A percentile compares a stretch with the other conserved stretches of the same genome.
Evolutionary conservation across 371 early-diverging fungal species (phyloP).

Genomic region (Mortierella sp.): DNA sequence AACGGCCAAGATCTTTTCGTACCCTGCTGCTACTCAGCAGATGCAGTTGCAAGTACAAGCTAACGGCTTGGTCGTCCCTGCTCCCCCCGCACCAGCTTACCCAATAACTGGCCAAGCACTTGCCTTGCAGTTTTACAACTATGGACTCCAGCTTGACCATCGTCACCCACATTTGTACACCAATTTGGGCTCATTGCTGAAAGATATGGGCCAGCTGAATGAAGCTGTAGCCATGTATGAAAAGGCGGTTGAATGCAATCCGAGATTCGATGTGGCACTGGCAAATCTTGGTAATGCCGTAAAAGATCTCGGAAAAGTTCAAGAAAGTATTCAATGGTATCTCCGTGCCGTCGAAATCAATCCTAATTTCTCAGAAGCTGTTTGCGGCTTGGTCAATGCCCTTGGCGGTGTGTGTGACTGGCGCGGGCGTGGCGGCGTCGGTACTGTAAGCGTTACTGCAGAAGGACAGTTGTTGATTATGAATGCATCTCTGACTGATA

Average conservation of each 20-base stretch:
- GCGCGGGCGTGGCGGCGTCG: slow-evolving; percentile 82
- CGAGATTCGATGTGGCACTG: slow-evolving; percentile 90
- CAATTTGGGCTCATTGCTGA: slow-evolving; percentile 89
- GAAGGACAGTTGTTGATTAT: slow-evolving; percentile 32
- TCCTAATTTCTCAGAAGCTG: slow-evolving; percentile 93
- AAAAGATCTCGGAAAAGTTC: slow-evolving; percentile 90
- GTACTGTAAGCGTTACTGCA: slow-evolving; percentile 49
- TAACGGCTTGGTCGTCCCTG: slow-evolving; percentile 53
- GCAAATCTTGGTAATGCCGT: slow-evolving; percentile 93
- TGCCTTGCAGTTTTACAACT: slow-evolving; percentile 88
- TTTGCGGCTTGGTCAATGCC: slow-evolving; percentile 91
- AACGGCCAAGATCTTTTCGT: slow-evolving; percentile 62
- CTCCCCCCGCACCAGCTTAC: slow-evolving; percentile 51
- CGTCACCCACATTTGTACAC: slow-evolving; percentile 92
- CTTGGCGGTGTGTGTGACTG: slow-evolving; percentile 92
- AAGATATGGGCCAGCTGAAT: slow-evolving; percentile 86
- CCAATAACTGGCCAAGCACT: slow-evolving; percentile 75
- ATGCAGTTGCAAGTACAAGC: slow-evolving; percentile 51
- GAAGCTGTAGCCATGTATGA: slow-evolving; percentile 92
- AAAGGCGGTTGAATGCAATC: slow-evolving; percentile 88
- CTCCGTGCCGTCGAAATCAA: slow-evolving; percentile 87
- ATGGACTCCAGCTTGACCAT: slow-evolving; percentile 86
- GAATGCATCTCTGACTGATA: slow-evolving; percentile 9
- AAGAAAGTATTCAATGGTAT: slow-evolving; percentile 90
- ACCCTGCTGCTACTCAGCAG: slow-evolving; percentile 48